These are phyloP conservation scores for Brettanomyces naardenensis DNA, from an alignment of 805 yeast species.

Conservation along the genomic window DNA sequence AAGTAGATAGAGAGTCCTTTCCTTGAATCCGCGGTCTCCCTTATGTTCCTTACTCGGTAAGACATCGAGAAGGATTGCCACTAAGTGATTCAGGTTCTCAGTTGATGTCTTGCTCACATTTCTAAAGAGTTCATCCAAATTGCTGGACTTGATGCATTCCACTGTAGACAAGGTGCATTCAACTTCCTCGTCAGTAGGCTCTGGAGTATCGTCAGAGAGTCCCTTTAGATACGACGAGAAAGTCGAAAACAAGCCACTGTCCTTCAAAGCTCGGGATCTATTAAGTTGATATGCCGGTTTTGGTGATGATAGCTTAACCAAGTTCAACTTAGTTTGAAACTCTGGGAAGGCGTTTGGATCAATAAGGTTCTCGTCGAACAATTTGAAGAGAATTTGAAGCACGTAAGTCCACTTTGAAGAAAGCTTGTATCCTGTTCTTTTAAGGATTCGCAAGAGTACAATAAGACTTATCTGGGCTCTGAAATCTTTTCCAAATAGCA, in stretches of 20 bases:
- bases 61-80: conserved; percentile 25
- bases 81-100: conserved; percentile 28
- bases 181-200: conserved; percentile 90
- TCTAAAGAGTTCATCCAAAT: conserved; percentile 47
- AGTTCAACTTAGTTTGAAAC: conserved; percentile 49
- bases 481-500: conserved; percentile 81
- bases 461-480: conserved; percentile 88
- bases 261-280: conserved; percentile 58
- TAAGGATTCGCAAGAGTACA: conserved; percentile 71
- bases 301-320: conserved; percentile 51
- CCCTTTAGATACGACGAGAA: conserved; percentile 90
- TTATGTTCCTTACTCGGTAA: conserved; percentile 27
- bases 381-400: conserved; percentile 48
- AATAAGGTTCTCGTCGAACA: conserved; percentile 68
- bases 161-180: conserved; percentile 76
- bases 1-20: conserved; percentile 24
- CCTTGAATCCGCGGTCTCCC: conserved; percentile 18
- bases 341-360: conserved; percentile 57
- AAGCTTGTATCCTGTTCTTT: conserved; percentile 44
- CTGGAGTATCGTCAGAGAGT: conserved; percentile 74
- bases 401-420: conserved; percentile 52
- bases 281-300: conserved; percentile 60
- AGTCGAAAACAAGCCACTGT: conserved; percentile 76
- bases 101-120: conserved; percentile 33
- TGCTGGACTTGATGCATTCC: conserved; percentile 74